Conservation (phyloP, 495 filamentous ascomycete species). For the Trichoderma orchidacearum region DNA sequence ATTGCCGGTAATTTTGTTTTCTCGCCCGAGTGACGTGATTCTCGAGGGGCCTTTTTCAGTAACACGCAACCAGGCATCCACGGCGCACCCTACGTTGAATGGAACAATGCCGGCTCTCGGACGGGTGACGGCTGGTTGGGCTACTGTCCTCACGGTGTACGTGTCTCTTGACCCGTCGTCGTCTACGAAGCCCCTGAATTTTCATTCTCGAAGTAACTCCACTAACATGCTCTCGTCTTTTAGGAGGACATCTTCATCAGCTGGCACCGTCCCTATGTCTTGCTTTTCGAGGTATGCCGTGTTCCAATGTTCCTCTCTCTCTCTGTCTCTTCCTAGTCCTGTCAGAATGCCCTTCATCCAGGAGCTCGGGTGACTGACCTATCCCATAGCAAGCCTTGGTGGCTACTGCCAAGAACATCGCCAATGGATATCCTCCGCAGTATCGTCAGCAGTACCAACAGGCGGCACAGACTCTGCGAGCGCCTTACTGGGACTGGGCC, state of each 20-base stretch:
- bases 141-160: conserved; percentile 35
- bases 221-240: conserved; percentile 5
- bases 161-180: too few relatives aligned
- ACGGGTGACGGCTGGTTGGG: conserved; percentile 17
- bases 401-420: conserved; percentile 17
- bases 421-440: conserved; percentile 12
- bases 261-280: conserved; percentile 28
- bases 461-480: conserved; percentile 19
- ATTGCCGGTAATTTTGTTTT: conserved; percentile 24
- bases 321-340: neutral
- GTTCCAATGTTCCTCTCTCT: neutral
- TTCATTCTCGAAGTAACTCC: too few relatives aligned
- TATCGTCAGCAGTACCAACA: conserved; percentile 14
- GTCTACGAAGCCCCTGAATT: too few relatives aligned
- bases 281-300: conserved; percentile 22
- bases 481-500: conserved; percentile 32
- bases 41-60: neutral
- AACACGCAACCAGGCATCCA: conserved; percentile 30
- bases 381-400: conserved; percentile 21
- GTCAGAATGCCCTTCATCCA: too few relatives aligned
- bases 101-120: conserved; percentile 28
- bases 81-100: conserved; percentile 31
- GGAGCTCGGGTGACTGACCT: conserved; percentile 6
- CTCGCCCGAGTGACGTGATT: conserved; percentile 5
- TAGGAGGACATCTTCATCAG: conserved; percentile 23